These are phyloP conservation scores for Penicillium occitanis DNA, from an alignment of 2,329 filamentous ascomycete genomes.

Conservation along the genomic window DNA sequence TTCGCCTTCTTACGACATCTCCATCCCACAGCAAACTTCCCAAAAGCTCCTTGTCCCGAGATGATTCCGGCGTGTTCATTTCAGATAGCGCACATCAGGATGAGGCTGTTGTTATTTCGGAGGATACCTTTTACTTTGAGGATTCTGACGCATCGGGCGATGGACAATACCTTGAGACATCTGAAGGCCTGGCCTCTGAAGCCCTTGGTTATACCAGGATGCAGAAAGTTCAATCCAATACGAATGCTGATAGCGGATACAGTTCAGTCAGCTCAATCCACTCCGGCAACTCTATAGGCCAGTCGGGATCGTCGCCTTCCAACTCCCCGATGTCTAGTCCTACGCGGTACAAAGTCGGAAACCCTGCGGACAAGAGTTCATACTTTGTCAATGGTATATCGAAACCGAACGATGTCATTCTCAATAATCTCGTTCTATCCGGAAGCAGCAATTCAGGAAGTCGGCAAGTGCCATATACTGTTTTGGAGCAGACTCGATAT, in stretches of 20 bases:
- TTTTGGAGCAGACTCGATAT: conserved; percentile 11
- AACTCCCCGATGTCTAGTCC: not conserved
- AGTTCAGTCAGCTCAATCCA: conserved; percentile 38
- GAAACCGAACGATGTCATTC: not conserved
- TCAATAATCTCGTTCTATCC: not conserved
- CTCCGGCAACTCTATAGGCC: conserved; percentile 25
- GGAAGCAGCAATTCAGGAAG: not conserved
- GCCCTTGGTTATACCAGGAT: not conserved
- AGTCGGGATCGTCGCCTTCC: conserved; percentile 15
- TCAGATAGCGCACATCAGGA: conserved; percentile 8
- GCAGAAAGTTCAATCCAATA: conserved; percentile 11
- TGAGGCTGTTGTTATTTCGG: conserved; percentile 5
- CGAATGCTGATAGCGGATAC: conserved; percentile 41
- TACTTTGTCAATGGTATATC: conserved; percentile 1
- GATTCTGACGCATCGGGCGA: not conserved
- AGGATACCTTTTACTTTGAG: conserved; percentile 1
- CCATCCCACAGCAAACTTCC: not conserved
- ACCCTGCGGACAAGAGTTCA: not conserved
- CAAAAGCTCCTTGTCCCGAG: conserved; percentile 19
- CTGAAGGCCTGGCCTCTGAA: not conserved
- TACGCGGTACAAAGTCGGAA: not conserved
- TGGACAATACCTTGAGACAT: not conserved
- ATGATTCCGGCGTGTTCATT: conserved; percentile 5
- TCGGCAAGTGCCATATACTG: not conserved
- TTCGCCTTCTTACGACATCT: conserved; percentile 25